phyloP scores from a whole-genome alignment of 306 rosid genomes.

The Prunus padus region DNA sequence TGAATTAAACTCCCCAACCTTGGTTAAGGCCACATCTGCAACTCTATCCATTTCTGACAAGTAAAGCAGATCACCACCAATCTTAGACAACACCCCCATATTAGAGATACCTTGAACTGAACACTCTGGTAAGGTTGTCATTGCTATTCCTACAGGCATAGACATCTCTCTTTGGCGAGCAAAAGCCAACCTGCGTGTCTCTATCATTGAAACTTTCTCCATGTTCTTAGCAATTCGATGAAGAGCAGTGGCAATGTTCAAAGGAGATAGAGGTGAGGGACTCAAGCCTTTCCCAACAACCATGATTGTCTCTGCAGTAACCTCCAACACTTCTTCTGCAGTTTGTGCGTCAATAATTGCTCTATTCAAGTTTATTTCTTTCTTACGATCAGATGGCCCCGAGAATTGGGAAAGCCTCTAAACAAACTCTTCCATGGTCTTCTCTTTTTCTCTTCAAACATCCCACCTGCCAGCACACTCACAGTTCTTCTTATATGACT shows the following conservation, averaged over 20 bases:
- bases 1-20: constrained; percentile 72
- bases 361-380: constrained; percentile 74
- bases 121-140: constrained; percentile 80
- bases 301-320: constrained; percentile 58
- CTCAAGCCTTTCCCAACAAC: constrained; percentile 87
- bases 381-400: constrained; percentile 75
- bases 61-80: constrained; percentile 86
- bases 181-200: constrained; percentile 71
- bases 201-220: constrained; percentile 74
- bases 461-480: constrained; percentile 54
- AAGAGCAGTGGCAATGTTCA: constrained; percentile 89
- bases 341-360: constrained; percentile 73
- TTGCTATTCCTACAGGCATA: constrained; percentile 82
- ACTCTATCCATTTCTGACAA: constrained; percentile 93
- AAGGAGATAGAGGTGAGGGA: constrained; percentile 89
- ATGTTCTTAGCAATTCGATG: constrained; percentile 93
- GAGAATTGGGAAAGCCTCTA: constrained; percentile 69
- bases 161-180: constrained; percentile 93
- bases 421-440: constrained; percentile 57
- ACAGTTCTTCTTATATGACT: constrained; percentile 47
- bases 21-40: constrained; percentile 78
- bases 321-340: constrained; percentile 78
- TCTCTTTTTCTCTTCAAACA: constrained; percentile 58
- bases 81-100: constrained; percentile 90
- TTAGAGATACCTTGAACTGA: constrained; percentile 90